phyloP scores from a whole-genome alignment of 768 basidiomycete species.

The Hericium rajendrae region DNA sequence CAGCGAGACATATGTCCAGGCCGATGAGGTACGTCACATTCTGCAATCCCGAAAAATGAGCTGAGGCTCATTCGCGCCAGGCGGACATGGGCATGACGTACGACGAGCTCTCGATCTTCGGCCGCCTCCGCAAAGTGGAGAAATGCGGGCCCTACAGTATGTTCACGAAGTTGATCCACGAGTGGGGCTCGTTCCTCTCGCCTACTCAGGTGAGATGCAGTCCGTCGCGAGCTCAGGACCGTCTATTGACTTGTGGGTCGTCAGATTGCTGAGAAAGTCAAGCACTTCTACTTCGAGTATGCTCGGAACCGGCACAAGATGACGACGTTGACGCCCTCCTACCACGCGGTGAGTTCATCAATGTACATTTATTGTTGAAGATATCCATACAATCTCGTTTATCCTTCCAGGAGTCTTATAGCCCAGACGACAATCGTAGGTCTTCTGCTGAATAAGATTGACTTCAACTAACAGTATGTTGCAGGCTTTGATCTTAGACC shows the following conservation, averaged over 20 bases:
- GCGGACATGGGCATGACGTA: conserved; percentile 99
- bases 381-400: not conserved
- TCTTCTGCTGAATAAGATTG: conserved; percentile 2
- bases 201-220: conserved; percentile 55
- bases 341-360: conserved; percentile 68
- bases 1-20: conserved; percentile 87
- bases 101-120: conserved; percentile 90
- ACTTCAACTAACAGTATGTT: conserved; percentile 8
- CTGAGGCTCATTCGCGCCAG: conserved; percentile 28
- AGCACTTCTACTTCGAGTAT: conserved; percentile 93
- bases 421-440: conserved; percentile 92
- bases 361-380: not conserved
- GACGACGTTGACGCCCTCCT: conserved; percentile 90
- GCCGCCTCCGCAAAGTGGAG: conserved; percentile 87
- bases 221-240: not conserved
- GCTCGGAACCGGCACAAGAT: conserved; percentile 98
- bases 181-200: conserved; percentile 84
- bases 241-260: not conserved
- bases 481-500: conserved; percentile 91
- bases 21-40: conserved; percentile 68
- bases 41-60: not conserved
- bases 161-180: conserved; percentile 89
- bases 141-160: conserved; percentile 98
- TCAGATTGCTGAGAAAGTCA: conserved; percentile 95
- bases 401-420: conserved; percentile 73